Base-by-base conservation (phyloP, 2,329 filamentous ascomycete genomes). In the Chlorencoelia australis region DNA sequence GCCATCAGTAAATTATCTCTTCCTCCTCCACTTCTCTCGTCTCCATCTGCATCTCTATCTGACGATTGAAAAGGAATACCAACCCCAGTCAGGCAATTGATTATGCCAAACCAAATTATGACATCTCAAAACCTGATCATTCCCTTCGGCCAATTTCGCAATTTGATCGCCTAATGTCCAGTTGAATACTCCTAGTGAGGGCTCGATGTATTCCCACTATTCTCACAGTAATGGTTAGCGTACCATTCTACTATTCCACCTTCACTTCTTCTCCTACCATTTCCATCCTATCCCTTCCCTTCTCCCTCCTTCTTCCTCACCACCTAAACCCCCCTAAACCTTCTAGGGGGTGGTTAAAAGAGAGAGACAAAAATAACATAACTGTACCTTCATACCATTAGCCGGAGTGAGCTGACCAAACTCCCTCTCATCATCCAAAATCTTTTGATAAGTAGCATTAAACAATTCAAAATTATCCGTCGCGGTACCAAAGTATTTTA, bases 351-450 rank as follows among this genome's bases (percentile, higher is more conserved):
- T 13, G 13, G n/a, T 16, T n/a, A 11, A 22, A 4, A 17, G n/a
- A 16, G 11, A 13, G 15, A 15, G n/a, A 16, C n/a, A 35, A 33
- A 13, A n/a, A n/a, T n/a, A n/a, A n/a, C n/a, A n/a, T n/a, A n/a
- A n/a, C n/a, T n/a, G n/a, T 39, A 52, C 49, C 40, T 73, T 73
- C 56, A 73, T 69, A 3, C 68, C 67, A 53, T 82, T 82, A 32
- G 69, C 72, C 0, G 76, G 74, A 0, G 76, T 79, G 17, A 79
- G 64, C 54, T 76, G 69, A 20, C 77, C 78, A 48, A 81, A 82
- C 50, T 79, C 73, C 30, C 61, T 59, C 6, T 51, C 59, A 53
- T 77, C 61, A 44, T 64, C 65, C 27, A 78, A 60, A 42, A 79
- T 71, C 14, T 59, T 54, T 13, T 66, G 58, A 55, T 82, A 83